These are phyloP conservation scores for Scalesia atractyloides DNA, from an alignment of 129 eudicot species.

Conservation along the genomic window DNA sequence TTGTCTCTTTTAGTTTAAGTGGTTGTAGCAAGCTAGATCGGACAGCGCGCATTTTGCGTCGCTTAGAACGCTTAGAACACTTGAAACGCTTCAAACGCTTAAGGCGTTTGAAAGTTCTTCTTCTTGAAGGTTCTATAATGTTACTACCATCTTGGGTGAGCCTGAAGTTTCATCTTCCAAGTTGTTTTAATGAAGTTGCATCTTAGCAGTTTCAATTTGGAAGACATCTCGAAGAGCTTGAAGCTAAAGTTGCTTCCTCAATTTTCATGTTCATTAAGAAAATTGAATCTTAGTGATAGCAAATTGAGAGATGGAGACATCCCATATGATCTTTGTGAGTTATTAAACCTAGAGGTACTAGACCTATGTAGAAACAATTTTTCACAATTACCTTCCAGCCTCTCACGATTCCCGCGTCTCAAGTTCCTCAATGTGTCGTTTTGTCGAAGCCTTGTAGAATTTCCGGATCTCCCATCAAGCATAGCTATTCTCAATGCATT, in stretches of 20 bases:
- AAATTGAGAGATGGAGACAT: slow-evolving; percentile 18
- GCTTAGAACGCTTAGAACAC: no score
- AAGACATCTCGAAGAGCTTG: no score
- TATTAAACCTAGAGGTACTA: background rate
- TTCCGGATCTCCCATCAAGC: slow-evolving; percentile 24
- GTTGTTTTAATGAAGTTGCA: no score
- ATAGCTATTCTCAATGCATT: background rate
- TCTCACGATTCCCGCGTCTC: background rate
- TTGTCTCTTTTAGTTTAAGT: background rate
- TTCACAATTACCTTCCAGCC: slow-evolving; percentile 8
- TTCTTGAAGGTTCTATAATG: no score
- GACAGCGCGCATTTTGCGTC: background rate
- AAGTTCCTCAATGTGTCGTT: background rate
- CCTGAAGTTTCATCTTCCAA: no score
- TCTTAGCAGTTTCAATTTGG: no score
- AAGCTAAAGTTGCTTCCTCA: no score
- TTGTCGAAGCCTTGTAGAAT: background rate
- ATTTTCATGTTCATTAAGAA: background rate
- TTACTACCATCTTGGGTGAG: no score
- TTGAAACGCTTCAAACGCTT: no score
- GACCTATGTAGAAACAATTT: background rate
- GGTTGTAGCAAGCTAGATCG: background rate
- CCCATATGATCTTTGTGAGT: background rate
- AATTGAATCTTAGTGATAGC: background rate
- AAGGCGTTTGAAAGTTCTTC: no score